Evolutionary conservation across 129 eudicot species (phyloP).

Genomic region (Ambrosia artemisiifolia): DNA sequence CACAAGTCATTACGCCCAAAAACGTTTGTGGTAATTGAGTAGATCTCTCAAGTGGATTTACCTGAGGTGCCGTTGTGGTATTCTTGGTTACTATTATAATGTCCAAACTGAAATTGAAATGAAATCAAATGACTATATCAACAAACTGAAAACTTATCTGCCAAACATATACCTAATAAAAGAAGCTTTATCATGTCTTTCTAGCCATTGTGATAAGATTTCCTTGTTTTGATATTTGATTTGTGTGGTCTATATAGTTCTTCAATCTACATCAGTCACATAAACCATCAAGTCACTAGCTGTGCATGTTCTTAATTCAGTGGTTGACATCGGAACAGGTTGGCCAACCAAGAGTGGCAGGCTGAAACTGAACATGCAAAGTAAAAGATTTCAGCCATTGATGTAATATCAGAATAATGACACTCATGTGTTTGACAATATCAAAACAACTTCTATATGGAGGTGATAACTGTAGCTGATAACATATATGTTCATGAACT

Average conservation of each 20-base stretch:
- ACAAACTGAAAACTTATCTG: conserved; percentile 9
- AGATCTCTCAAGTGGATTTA: no score
- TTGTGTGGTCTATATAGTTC: conserved; percentile 19
- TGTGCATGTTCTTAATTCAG: conserved; percentile 27
- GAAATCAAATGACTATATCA: not conserved
- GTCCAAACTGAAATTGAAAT: not conserved
- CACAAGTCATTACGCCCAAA: not conserved
- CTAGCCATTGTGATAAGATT: conserved; percentile 9
- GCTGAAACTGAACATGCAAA: conserved; percentile 37
- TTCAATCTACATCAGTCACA: conserved; percentile 29
- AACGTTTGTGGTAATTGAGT: not conserved
- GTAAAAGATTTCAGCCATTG: conserved; percentile 33
- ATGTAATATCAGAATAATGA: conserved; percentile 28
- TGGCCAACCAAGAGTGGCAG: conserved; percentile 38
- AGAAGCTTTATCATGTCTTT: conserved; percentile 1
- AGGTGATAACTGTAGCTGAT: not conserved
- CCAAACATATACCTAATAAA: conserved; percentile 11
- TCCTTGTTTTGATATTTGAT: conserved; percentile 16
- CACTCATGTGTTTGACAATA: not conserved
- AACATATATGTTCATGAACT: not conserved
- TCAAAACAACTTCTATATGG: not conserved
- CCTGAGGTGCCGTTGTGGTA: no score
- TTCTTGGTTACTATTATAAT: not conserved
- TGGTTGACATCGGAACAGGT: conserved; percentile 33
- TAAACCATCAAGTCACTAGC: conserved; percentile 28